phyloP scores from a whole-genome alignment of 345 rosid species.

The Eutrema japonicum region DNA sequence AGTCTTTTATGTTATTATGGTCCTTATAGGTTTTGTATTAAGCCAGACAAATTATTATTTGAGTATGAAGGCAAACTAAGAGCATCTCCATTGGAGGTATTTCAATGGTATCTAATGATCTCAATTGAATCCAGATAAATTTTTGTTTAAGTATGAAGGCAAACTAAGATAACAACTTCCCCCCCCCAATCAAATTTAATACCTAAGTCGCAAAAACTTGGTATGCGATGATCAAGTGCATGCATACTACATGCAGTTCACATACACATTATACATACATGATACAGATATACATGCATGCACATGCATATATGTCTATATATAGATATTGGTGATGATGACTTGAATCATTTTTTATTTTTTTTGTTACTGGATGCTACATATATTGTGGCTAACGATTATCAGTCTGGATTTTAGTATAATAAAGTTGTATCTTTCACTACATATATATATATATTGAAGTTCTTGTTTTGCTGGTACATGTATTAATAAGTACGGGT shows the following conservation, averaged over 20 bases:
- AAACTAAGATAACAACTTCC: slow-evolving; percentile 5
- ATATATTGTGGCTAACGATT: not conserved
- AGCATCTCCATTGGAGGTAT: not conserved
- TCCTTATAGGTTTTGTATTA: slow-evolving; percentile 5
- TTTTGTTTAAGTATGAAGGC: not conserved
- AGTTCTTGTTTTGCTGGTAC: slow-evolving; percentile 1
- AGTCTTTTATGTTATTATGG: not conserved
- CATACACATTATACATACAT: slow-evolving; percentile 1
- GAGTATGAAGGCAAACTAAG: not conserved
- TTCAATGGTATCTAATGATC: no score
- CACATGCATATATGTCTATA: slow-evolving; percentile 4
- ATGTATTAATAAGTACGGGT: not conserved
- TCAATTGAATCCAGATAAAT: not conserved
- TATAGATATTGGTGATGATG: not conserved
- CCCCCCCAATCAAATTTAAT: not conserved
- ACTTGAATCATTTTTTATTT: not conserved
- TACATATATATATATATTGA: not conserved
- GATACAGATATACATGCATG: not conserved
- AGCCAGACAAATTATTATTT: slow-evolving; percentile 1
- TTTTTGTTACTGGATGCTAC: not conserved
- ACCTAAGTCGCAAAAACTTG: slow-evolving; percentile 5
- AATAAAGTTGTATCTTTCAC: slow-evolving; percentile 5
- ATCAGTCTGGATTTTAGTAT: not conserved
- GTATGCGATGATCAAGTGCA: slow-evolving; percentile 9
- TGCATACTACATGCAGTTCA: not conserved